Percentiles rank a stretch among this genome's conserved stretches.
Conservation (phyloP, 352 stramenopile genomes). For the Globisporangium megalacanthum region DNA sequence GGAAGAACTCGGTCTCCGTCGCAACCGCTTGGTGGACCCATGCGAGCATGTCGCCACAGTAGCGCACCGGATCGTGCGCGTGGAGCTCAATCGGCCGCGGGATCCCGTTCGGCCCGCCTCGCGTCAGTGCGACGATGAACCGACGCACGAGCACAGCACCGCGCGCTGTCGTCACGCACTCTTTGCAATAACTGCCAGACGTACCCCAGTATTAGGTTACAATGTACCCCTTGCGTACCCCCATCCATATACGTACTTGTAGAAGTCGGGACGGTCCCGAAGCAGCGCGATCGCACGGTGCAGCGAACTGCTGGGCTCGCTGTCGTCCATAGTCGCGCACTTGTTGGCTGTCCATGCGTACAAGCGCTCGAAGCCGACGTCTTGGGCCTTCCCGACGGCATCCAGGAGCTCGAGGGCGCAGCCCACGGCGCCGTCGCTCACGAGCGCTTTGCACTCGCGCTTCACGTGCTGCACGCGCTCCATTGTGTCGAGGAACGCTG, state of each 20-base stretch:
- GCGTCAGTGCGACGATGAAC: slow-evolving; percentile 76
- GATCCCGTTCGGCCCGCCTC: slow-evolving; percentile 66
- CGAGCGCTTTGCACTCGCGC: slow-evolving; percentile 56
- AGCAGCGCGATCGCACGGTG: slow-evolving; percentile 68
- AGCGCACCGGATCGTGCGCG: slow-evolving; percentile 81
- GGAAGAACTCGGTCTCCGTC: slow-evolving; percentile 77
- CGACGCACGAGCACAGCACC: slow-evolving; percentile 53
- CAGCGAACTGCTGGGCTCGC: slow-evolving; percentile 53
- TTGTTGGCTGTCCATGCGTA: slow-evolving; percentile 86
- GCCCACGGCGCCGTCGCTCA: slow-evolving; percentile 31
- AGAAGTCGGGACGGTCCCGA: slow-evolving; percentile 63
- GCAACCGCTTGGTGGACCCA: slow-evolving; percentile 86
- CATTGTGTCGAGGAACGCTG: slow-evolving; percentile 60
- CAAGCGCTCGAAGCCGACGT: slow-evolving; percentile 78
- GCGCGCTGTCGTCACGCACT: slow-evolving; percentile 51
- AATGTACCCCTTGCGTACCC: too few species aligned
- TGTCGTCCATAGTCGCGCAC: slow-evolving; percentile 54
- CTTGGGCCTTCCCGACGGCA: slow-evolving; percentile 70
- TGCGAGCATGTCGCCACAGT: slow-evolving; percentile 86
- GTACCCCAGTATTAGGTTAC: too few species aligned
- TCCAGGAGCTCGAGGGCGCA: slow-evolving; percentile 86
- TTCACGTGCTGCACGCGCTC: slow-evolving; percentile 71
- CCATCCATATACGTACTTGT: slow-evolving; percentile 37
- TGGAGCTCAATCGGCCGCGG: slow-evolving; percentile 84
- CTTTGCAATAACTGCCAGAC: slow-evolving; percentile 68